A percentile compares a stretch with the other conserved stretches of the same genome.
Conservation (phyloP, 495 filamentous ascomycete species). For the Penicillium antarcticum region DNA sequence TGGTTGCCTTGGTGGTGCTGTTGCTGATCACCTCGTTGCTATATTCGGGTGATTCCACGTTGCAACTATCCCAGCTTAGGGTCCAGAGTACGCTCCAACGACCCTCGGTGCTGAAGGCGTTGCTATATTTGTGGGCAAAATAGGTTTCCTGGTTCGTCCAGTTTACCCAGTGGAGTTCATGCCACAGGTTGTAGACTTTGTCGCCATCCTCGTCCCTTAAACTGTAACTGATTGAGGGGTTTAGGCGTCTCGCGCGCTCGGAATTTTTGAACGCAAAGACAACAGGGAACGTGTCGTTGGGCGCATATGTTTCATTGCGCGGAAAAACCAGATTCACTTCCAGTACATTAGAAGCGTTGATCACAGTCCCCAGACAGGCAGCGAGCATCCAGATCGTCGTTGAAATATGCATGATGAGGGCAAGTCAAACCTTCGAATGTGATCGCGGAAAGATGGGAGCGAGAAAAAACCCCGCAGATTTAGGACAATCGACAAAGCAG, state of each 20-base stretch:
- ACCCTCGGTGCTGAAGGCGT: not conserved
- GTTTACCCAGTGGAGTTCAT: conserved; percentile 5
- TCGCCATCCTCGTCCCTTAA: not conserved
- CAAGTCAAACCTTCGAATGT: not conserved
- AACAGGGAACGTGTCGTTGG: not conserved
- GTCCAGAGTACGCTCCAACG: conserved; percentile 14
- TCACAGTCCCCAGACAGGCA: not conserved
- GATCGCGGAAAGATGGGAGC: not conserved
- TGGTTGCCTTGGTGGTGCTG: conserved; percentile 4
- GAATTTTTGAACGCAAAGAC: not conserved
- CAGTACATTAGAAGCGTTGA: not conserved
- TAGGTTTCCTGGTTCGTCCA: conserved; percentile 19
- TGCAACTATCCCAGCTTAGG: conserved; percentile 12
- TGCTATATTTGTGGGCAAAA: conserved; percentile 6
- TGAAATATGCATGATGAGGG: not conserved
- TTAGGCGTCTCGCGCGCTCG: not conserved
- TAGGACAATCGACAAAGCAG: not conserved
- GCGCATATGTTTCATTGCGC: conserved; percentile 1
- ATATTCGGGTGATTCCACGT: not conserved
- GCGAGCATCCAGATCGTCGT: not conserved
- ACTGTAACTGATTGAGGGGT: not conserved
- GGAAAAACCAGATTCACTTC: not conserved
- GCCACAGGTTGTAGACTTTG: too few species aligned
- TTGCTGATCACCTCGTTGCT: conserved; percentile 1
- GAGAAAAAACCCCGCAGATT: not conserved